phyloP scores from a whole-genome alignment of 2,329 filamentous ascomycete genomes.

The Fusarium chlamydosporum region DNA sequence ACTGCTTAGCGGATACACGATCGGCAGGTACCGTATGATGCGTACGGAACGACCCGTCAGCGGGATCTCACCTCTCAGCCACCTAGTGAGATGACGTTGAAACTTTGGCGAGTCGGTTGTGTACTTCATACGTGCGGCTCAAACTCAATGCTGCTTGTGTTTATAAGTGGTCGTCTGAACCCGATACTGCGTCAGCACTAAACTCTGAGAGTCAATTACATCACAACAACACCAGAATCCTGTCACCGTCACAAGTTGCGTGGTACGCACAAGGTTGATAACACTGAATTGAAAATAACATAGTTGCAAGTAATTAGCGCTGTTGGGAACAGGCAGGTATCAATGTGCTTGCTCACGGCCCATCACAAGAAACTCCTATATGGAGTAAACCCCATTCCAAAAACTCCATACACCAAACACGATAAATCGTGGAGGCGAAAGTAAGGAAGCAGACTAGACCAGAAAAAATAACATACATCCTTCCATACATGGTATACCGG shows the following conservation, averaged over 20 bases:
- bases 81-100: neutral
- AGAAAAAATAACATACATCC: constrained; percentile 13
- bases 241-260: neutral
- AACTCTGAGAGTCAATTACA: constrained; percentile 19
- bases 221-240: constrained; percentile 6
- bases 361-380: constrained; percentile 16
- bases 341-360: constrained; percentile 33
- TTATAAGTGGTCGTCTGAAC: too few relatives aligned
- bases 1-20: neutral
- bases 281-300: constrained; percentile 9
- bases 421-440: neutral
- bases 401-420: constrained; percentile 32
- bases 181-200: neutral
- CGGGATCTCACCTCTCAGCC: constrained; percentile 1
- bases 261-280: neutral
- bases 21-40: constrained; percentile 4
- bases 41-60: constrained; percentile 10
- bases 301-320: constrained; percentile 10
- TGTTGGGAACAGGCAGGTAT: constrained; percentile 32
- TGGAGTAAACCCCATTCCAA: constrained; percentile 18
- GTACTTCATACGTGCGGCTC: neutral
- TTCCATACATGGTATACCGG: constrained; percentile 21
- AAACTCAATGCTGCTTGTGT: constrained; percentile 10
- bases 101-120: constrained; percentile 3
- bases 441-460: constrained; percentile 21